Base-by-base conservation (phyloP, 257 asterid genomes). In the Lavandula angustifolia region DNA sequence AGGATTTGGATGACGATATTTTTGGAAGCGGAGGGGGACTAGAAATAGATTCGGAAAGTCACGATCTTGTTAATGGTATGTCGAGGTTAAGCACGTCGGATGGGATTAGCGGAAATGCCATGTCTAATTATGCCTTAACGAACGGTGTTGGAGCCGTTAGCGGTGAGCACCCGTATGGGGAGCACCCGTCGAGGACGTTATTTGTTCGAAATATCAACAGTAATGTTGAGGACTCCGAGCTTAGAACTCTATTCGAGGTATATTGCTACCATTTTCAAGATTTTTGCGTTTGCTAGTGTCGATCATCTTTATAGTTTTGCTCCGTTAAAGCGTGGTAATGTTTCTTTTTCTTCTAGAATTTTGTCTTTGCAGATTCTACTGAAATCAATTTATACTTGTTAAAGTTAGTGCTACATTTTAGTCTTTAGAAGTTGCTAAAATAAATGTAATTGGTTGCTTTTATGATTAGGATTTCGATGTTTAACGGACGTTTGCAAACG, bases 1-100 rank as follows among this genome's bases (percentile, higher is more conserved):
- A 87, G 81, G 98, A 89, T 59, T 85, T 92, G 83, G 97, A 92
- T 34, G 98, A 89, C 79, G 98, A 92, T 75, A 75, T 92, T 62
- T 92, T 92, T 76, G 95, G 86, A 62, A 92, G 97, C 73, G 97
- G 95, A 68, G 98, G 98, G 55, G 98, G 98, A 3, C 56, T 92
- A 14, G 98, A 92, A 72, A 76, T 92, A 68, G 98, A 89, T 27
- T 54, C 73, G 49, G 98, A 89, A 37, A 32, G 55, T 76, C 86
- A 75, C 13, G 95, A 7, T 72, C 71, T 82, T 9, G 70, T 70
- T 63, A 77, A 81, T 65, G 95, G 86, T 61, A 53, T 84, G n/a
- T 75, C 91, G 41, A 78, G 80, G 74, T 69, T 89, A 72, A 75
- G 82, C 73, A 48, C 77, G 49, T 66, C 88, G 40, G 97, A 92